Evolutionary conservation across 2,329 filamentous ascomycete species (phyloP), one percentile per base, ranked within the genome.

Genomic region (Monilinia fructigena): DNA sequence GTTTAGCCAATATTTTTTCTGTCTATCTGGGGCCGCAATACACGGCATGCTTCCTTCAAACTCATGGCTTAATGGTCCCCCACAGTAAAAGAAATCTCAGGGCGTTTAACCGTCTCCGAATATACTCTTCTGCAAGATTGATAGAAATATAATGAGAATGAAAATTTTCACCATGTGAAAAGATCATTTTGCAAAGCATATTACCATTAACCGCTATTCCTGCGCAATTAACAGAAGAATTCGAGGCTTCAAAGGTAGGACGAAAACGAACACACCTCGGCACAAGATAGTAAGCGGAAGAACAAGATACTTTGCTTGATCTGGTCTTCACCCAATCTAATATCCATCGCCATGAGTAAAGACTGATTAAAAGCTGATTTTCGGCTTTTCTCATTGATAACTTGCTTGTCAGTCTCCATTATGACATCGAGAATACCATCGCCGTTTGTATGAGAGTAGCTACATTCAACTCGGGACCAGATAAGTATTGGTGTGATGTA

Each of bases 171-270:
- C 45, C 45, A 20, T 20, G 45, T 20, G 7, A 48, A 6, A 8
- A 28, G 14, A 31, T 31, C 26, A 31, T 26, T 14, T 18, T 8
- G 26, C 7, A 18, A 53, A 20, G 11, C 45, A 42, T 5, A 42
- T 16, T 16, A 16, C 12, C 40, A 42, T 42, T 14, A 42, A 16
- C 12, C 40, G 40, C 23, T 48, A 6, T n/a, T 48, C 7, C 45
- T n/a, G 4, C 12, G 12, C 40, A 42, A 35, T 35, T 14, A 45
- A 45, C 42, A 45, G 16, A 45, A 45, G 4, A 45, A 45, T 45
- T 14, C 14, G 6, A 45, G 31, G 31, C 5, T 35, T 35, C 31
- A 35, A 35, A 35, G 95, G 94, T 48, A 93, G 97, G 84, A 98
- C 98, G 91, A 94, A 98, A 16, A 28, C 0, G 23, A 6, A 52